These are phyloP conservation scores for Trametes versicolor DNA, from an alignment of 1,284 basidiomycete species.

Conservation along the genomic window DNA sequence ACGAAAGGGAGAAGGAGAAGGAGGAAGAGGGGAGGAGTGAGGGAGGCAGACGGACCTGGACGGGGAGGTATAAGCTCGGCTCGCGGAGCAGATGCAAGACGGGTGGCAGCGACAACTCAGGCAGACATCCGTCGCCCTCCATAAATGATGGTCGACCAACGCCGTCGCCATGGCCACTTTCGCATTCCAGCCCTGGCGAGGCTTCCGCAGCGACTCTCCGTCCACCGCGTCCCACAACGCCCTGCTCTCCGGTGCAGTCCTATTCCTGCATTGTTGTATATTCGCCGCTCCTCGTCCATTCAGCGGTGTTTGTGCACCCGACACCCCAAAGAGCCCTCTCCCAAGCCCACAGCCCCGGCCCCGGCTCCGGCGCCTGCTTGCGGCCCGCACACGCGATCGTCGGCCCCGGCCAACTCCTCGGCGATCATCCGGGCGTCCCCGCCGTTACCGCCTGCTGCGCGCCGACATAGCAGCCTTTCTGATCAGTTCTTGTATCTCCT, in stretches of 20 bases:
- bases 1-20: constrained; percentile 36
- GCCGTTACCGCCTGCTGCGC: constrained; percentile 1
- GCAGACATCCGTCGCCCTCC: constrained; percentile 16
- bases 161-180: constrained; percentile 43
- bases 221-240: constrained; percentile 6
- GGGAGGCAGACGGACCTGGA: constrained; percentile 28
- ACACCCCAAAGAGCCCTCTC: neutral
- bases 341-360: constrained; percentile 8
- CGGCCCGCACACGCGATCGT: constrained; percentile 20
- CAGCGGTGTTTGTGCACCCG: neutral
- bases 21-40: constrained; percentile 26
- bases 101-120: constrained; percentile 17
- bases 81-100: constrained; percentile 21
- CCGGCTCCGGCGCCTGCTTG: constrained; percentile 4
- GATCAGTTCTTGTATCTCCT: neutral
- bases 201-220: constrained; percentile 15
- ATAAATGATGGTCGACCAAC: constrained; percentile 34
- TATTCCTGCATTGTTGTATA: constrained; percentile 2
- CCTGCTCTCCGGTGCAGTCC: neutral
- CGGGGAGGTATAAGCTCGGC: constrained; percentile 34
- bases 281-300: neutral
- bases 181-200: constrained; percentile 20
- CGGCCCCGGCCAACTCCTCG: constrained; percentile 20
- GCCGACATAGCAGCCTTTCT: constrained; percentile 8
- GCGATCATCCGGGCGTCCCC: constrained; percentile 18